Base-by-base conservation (phyloP, 306 rosid genomes). In the Vigna reflexopilosa region DNA sequence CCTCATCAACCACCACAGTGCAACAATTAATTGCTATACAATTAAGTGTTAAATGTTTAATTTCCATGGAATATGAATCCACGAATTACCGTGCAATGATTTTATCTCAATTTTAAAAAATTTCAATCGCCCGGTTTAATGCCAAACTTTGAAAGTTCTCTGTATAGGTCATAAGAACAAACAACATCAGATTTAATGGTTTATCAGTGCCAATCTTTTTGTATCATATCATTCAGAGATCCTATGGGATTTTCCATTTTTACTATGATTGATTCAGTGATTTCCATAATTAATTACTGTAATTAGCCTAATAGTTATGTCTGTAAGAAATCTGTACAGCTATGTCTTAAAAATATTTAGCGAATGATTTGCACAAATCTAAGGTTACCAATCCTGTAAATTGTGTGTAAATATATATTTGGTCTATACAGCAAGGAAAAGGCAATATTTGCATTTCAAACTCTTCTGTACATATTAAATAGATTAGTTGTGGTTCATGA, bases 11-110 rank as follows among this genome's bases (percentile, higher is more conserved):
- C 47, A 52, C 38, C 38, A 7, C 26, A 15, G n/a, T 5, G 28
- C 40, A 20, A 62, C 61, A 62, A 14, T 48, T 75, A 12, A 50
- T 17, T 64, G 28, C 30, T 74, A 57, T 57, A 58, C 16, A 40
- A 72, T 22, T 55, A 54, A 26, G 19, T 49, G 47, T 30, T 30
- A 48, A 75, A 30, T 45, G 34, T 30, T 30, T 32, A 75, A 30
- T 59, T 47, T 16, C 12, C 22, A 32, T 61, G 15, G 70, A 26
- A 58, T 28, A 24, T 30, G 71, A 45, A 64, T 54, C 47, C 34
- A 42, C 54, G 9, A 38, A 52, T 52, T 44, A 16, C 32, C 19
- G n/a, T 2, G 49, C 59, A n/a, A 40, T 56, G 26, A 14, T 56
- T 38, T 72, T 40, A 36, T 7, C 24, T 20, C 26, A 22, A 20